A percentile compares a stretch with the other conserved stretches of the same genome.
Evolutionary conservation across 1,139 yeast species (phyloP).

Genomic region (Entelexis sorbosivorans): DNA sequence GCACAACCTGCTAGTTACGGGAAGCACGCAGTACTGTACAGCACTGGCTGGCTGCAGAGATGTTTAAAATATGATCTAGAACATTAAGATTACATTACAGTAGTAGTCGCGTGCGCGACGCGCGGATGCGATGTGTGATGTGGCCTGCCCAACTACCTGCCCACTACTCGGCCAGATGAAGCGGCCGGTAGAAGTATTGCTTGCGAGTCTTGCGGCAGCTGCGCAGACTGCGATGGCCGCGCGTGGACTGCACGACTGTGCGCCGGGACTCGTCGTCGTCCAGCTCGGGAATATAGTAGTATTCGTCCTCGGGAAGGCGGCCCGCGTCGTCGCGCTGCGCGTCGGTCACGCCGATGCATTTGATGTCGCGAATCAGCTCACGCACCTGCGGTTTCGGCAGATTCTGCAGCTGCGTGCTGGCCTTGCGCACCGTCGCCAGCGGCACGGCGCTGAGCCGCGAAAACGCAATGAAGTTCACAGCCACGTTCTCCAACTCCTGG

Average conservation of each 20-base stretch:
- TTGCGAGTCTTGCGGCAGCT: conserved; percentile 89
- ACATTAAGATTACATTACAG: neutral
- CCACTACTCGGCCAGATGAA: conserved; percentile 6
- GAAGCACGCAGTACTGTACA: too few relatives aligned
- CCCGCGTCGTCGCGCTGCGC: conserved; percentile 95
- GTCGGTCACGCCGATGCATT: conserved; percentile 70
- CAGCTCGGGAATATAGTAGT: conserved; percentile 74
- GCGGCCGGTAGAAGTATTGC: conserved; percentile 38
- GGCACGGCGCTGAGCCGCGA: conserved; percentile 84
- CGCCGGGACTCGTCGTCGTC: conserved; percentile 66
- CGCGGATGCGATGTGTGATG: too few relatives aligned
- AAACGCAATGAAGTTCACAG: conserved; percentile 79
- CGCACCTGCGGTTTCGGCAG: conserved; percentile 30
- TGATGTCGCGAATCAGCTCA: conserved; percentile 36
- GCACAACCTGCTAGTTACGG: too few relatives aligned
- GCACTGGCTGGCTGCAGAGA: too few relatives aligned
- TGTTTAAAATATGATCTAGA: neutral
- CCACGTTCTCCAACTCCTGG: conserved; percentile 48
- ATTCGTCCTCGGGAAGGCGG: conserved; percentile 83
- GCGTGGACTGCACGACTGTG: conserved; percentile 49
- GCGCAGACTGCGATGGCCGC: conserved; percentile 72
- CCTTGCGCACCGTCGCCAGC: conserved; percentile 50
- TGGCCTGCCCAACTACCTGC: too few relatives aligned
- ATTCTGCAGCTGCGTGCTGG: conserved; percentile 30
- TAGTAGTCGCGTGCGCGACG: neutral